Base-by-base conservation (phyloP, 73 alveolate genomes). In the Loxodes magnus region DNA sequence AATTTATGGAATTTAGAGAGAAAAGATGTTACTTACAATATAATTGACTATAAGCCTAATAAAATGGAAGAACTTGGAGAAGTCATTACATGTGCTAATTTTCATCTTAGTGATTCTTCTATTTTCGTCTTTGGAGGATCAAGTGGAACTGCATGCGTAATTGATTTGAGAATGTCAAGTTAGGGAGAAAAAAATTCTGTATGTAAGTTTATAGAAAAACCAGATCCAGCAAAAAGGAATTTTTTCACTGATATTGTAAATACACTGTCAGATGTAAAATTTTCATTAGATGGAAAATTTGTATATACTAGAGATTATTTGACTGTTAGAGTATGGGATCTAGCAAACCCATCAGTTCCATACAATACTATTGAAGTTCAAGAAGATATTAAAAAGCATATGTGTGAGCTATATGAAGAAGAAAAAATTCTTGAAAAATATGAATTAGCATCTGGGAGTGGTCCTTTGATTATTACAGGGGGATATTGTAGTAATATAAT, bases 231-330 rank as follows among this genome's bases (percentile, higher is more conserved):
- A n/a, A n/a, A n/a, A n/a, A n/a, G n/a, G n/a, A n/a, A n/a, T n/a
- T n/a, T n/a, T n/a, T 79, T 79, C 53, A 73, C 93, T 12, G 93
- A 79, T 41, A 73, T 79, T 23, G 74, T 79, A 24, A 75, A 74
- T 24, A 59, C 84, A 7, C 73, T 79, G 3, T 65, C 84, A 10
- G 57, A 72, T 30, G 93, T 80, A 6, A 55, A 61, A 35, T 72
- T 79, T 43, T 43, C 77, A 21, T 54, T 62, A 17, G 62, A 75
- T 23, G 71, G 72, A 19, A 67, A 75, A 37, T 53, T 53, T 39
- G 53, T 79, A 21, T 74, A 54, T 60, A 43, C 84, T 17, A 66
- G 93, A 64, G 87, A 79, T 52, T 79, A 72, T 53, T 53, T 79
- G 23, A 71, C 80, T 24, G 84, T 67, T 3, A 52, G 74, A 43